Conservation (phyloP, 2,329 filamentous ascomycete species). For the Fusarium devonianum region DNA sequence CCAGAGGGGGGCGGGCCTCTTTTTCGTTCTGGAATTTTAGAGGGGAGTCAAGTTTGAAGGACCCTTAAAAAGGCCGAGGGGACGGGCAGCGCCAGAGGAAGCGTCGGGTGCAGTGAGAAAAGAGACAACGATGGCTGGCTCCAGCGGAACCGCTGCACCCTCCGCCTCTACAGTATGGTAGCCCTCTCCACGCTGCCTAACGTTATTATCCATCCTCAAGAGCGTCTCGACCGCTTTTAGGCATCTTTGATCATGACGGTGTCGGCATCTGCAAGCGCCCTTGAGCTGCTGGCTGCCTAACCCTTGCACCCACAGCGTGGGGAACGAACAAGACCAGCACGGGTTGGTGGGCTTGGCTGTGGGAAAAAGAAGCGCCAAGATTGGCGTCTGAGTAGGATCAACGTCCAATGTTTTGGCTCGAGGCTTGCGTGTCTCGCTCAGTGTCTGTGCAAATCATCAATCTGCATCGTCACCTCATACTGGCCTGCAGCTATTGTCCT, state of each 20-base stretch:
- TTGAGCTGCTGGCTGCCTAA: constrained; percentile 18
- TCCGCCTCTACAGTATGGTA: constrained; percentile 8
- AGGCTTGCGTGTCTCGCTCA: too few species aligned
- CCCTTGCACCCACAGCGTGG: constrained; percentile 2
- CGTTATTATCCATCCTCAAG: neutral
- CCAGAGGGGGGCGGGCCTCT: constrained; percentile 11
- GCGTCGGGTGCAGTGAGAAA: neutral
- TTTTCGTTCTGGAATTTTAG: neutral
- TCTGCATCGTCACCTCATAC: too few species aligned
- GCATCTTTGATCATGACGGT: constrained; percentile 2
- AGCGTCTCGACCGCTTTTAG: constrained; percentile 11
- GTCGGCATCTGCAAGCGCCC: constrained; percentile 16
- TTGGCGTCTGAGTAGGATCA: too few species aligned
- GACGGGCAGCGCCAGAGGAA: constrained; percentile 1
- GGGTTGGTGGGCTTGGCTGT: constrained; percentile 1
- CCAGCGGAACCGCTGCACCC: constrained; percentile 13
- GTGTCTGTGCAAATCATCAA: too few species aligned
- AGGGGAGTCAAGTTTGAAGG: constrained; percentile 1
- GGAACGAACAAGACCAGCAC: neutral
- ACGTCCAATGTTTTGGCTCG: too few species aligned
- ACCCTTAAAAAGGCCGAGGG: constrained; percentile 19
- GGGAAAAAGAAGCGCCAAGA: too few species aligned
- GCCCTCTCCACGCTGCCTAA: constrained; percentile 14
- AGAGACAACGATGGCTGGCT: neutral
- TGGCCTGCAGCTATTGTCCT: too few species aligned